Percentiles rank a stretch among this genome's conserved stretches.
These are phyloP conservation scores for Chaetomium cochliodes DNA, from an alignment of 495 filamentous ascomycete species.

Conservation along the genomic window DNA sequence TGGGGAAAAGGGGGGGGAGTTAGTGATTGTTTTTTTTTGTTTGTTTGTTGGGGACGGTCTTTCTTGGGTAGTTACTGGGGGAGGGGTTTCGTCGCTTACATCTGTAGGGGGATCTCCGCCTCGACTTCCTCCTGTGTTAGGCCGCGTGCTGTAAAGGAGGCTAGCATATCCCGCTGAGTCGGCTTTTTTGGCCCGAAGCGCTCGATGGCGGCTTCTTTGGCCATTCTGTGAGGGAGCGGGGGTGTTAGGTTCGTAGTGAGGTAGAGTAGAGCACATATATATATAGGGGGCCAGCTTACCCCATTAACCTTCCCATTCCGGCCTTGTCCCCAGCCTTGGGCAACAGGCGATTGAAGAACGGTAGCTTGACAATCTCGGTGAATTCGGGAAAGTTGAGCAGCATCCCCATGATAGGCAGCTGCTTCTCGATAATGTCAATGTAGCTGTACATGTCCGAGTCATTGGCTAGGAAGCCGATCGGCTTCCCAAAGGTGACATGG, in stretches of 20 bases:
- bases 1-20: too few relatives aligned
- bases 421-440: slow-evolving; percentile 26
- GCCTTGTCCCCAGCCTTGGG: slow-evolving; percentile 24
- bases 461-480: slow-evolving; percentile 36
- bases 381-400: slow-evolving; percentile 22
- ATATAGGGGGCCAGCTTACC: slow-evolving; percentile 9
- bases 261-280: not conserved
- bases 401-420: slow-evolving; percentile 20
- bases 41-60: too few relatives aligned
- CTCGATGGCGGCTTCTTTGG: slow-evolving; percentile 28
- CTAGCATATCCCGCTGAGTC: slow-evolving; percentile 36
- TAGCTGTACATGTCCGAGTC: slow-evolving; percentile 33
- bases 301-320: slow-evolving; percentile 30
- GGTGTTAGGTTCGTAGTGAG: not conserved
- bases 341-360: slow-evolving; percentile 20
- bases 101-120: slow-evolving; percentile 37
- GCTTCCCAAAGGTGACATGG: slow-evolving; percentile 33
- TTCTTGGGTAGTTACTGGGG: too few relatives aligned
- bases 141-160: slow-evolving; percentile 43
- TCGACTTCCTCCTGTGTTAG: slow-evolving; percentile 43
- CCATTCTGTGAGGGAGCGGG: slow-evolving; percentile 4
- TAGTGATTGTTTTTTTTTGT: too few relatives aligned
- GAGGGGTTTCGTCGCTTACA: slow-evolving; percentile 15
- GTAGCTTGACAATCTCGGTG: slow-evolving; percentile 18
- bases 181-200: slow-evolving; percentile 33